Conservation (phyloP, 2,329 filamentous ascomycete genomes). For the Ceratocystis papillata region DNA sequence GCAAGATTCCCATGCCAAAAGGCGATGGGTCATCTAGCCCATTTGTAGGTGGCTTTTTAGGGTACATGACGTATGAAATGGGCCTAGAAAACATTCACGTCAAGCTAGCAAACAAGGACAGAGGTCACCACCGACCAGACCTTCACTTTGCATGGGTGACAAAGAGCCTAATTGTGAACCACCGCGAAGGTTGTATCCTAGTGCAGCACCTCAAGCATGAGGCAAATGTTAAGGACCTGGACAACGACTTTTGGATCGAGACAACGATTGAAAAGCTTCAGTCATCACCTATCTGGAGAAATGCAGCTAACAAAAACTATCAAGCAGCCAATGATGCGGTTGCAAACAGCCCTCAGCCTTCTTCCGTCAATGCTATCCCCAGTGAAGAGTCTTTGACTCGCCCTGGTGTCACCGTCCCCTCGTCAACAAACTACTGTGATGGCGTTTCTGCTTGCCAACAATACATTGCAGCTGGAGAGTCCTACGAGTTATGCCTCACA, state of each 20-base stretch:
- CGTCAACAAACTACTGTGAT: constrained; percentile 46
- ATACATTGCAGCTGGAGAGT: constrained; percentile 63
- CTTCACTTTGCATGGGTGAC: constrained; percentile 67
- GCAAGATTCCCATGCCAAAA: constrained; percentile 27
- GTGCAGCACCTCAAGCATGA: constrained; percentile 52
- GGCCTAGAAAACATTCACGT: constrained; percentile 54
- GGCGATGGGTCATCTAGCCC: constrained; percentile 30
- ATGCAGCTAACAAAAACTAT: background rate
- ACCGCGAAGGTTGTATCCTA: constrained; percentile 48
- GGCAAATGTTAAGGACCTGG: constrained; percentile 27
- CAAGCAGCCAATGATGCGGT: background rate
- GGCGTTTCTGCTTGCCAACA: constrained; percentile 61
- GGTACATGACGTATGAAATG: constrained; percentile 76
- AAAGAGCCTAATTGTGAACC: constrained; percentile 67
- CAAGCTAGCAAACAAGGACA: constrained; percentile 27
- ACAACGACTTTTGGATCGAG: constrained; percentile 9
- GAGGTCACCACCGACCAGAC: constrained; percentile 47
- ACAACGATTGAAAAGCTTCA: constrained; percentile 11
- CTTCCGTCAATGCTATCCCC: background rate
- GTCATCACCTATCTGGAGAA: constrained; percentile 29
- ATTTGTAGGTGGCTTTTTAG: constrained; percentile 77
- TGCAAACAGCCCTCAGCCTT: background rate
- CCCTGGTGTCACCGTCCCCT: constrained; percentile 32
- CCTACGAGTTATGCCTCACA: constrained; percentile 78
- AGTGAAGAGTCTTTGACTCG: constrained; percentile 8